These are phyloP conservation scores for Zymoseptoria crescenta DNA, from an alignment of 2,329 filamentous ascomycete species.

Conservation along the genomic window DNA sequence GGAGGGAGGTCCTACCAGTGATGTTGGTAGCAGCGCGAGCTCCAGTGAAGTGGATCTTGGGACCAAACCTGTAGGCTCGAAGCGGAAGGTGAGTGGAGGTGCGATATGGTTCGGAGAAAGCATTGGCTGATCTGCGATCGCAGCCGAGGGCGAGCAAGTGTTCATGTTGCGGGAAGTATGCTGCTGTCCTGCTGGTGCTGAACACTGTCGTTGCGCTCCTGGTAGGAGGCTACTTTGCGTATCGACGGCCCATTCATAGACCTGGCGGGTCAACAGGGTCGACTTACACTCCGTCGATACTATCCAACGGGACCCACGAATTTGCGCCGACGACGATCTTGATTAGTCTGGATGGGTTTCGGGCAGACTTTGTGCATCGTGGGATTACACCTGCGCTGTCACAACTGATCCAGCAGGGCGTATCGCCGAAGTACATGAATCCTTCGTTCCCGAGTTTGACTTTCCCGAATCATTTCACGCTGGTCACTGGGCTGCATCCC, in stretches of 20 bases:
- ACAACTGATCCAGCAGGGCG: slow-evolving; percentile 69
- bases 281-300: slow-evolving; percentile 12
- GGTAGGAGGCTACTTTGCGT: slow-evolving; percentile 43
- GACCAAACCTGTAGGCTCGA: slow-evolving; percentile 19
- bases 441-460: slow-evolving; percentile 95
- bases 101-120: background rate
- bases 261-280: background rate
- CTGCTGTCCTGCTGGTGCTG: slow-evolving; percentile 38
- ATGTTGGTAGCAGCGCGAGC: slow-evolving; percentile 20
- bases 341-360: slow-evolving; percentile 90
- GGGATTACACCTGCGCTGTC: slow-evolving; percentile 76
- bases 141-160: slow-evolving; percentile 26
- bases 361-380: slow-evolving; percentile 82
- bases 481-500: slow-evolving; percentile 85
- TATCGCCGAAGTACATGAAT: slow-evolving; percentile 86
- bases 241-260: background rate
- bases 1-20: slow-evolving; percentile 52
- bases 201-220: slow-evolving; percentile 46
- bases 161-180: slow-evolving; percentile 32
- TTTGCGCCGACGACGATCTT: slow-evolving; percentile 90
- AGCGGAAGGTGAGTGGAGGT: slow-evolving; percentile 29
- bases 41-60: slow-evolving; percentile 43
- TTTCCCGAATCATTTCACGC: slow-evolving; percentile 88
- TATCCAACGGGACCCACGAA: slow-evolving; percentile 75
- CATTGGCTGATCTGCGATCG: background rate